Evolutionary conservation across 352 stramenopile genomes (phyloP), one percentile per base, ranked within the genome.

Genomic region (Phytophthora tubulina): DNA sequence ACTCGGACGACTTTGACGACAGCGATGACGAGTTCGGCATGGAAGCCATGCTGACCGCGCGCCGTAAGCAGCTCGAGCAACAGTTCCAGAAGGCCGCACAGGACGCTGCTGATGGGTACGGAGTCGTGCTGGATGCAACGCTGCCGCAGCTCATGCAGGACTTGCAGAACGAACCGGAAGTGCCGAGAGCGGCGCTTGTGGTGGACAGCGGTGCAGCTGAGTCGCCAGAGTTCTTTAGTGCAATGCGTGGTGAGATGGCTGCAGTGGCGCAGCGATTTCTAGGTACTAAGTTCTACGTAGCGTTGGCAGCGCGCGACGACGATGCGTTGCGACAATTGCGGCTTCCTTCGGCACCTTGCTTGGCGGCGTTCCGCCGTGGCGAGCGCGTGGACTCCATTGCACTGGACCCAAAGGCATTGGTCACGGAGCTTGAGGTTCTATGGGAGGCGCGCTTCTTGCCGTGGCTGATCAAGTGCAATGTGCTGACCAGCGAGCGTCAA

Each of bases 391-490:
- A 88, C 51, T 77, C 73, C n/a, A 68, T 76, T 39, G 52, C 63
- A n/a, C 67, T 90, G 59, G 75, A 86, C 32, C 59, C 79, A 63
- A 84, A 70, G 45, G 66, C 61, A 56, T 59, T 86, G 17, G 57
- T 61, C 41, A 64, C 70, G 44, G 58, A 79, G 13, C 46, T 75
- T 3, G 61, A 74, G 13, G 71, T 80, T 32, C 62, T 88, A 4
- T 93, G 84, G 81, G 85, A 93, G 64, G 76, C 80, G 6, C 75
- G 72, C 3, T 75, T 90, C 27, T 63, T 93, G 61, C 83, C 83
- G 21, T 93, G 85, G 85, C 68, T 93, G 30, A 73, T 48, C 9
- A 88, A 87, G 63, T 91, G 85, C 76, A 76, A 78, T 67, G 85
- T 87, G 39, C 68, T 92, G 54, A 70, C 71, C 61, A 80, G 52